A percentile compares a stretch with the other conserved stretches of the same genome.
These are phyloP conservation scores for Skeletonema potamos DNA, from an alignment of 108 stramenopile species.

Conservation along the genomic window DNA sequence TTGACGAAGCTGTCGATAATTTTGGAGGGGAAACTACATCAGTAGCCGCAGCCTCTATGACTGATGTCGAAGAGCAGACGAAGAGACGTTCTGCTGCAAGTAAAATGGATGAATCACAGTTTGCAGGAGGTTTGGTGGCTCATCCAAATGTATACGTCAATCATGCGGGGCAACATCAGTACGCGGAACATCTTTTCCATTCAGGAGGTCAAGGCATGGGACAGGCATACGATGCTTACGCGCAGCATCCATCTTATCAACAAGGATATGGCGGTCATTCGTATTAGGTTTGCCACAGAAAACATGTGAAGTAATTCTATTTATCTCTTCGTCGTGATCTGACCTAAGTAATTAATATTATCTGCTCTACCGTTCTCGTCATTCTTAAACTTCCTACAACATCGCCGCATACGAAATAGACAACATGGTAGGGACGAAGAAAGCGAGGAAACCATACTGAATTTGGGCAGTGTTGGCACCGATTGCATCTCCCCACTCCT, in stretches of 20 bases:
- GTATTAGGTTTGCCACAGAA: not conserved
- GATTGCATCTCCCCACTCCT: too few species aligned
- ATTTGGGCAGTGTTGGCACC: not conserved
- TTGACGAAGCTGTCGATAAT: constrained; percentile 6
- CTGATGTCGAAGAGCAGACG: not conserved
- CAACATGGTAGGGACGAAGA: not conserved
- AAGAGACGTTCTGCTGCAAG: not conserved
- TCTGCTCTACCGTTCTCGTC: not conserved
- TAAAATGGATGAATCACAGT: not conserved
- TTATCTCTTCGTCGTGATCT: not conserved
- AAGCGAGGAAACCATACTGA: not conserved
- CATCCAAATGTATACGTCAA: not conserved
- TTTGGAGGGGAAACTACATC: not conserved
- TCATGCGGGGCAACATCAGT: not conserved
- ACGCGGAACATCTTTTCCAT: not conserved
- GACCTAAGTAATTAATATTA: not conserved
- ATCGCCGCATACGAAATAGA: not conserved
- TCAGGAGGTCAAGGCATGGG: not conserved
- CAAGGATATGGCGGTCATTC: not conserved
- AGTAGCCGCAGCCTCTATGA: not conserved
- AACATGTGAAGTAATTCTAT: not conserved
- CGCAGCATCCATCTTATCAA: not conserved
- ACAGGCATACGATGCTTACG: not conserved
- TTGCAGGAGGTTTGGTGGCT: not conserved
- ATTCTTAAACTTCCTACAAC: not conserved